Evolutionary conservation across 2,329 filamentous ascomycete genomes (phyloP).

Genomic region (Tricladium varicosporioides): DNA sequence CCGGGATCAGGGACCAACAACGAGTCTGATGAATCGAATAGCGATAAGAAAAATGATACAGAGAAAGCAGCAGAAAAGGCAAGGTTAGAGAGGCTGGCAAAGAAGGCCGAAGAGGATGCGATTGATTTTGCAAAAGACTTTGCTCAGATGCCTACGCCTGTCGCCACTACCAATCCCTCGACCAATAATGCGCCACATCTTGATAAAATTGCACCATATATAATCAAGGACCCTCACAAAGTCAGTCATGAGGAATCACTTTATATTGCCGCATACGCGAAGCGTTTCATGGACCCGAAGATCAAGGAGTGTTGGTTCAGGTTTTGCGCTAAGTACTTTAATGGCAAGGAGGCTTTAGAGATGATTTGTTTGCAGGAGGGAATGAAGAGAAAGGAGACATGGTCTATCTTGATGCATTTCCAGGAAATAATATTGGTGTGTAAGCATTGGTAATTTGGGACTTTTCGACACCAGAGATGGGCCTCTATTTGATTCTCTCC

Average conservation of each 20-base stretch:
- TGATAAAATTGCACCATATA: slow-evolving; percentile 56
- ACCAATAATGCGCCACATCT: slow-evolving; percentile 57
- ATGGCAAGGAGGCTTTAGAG: slow-evolving; percentile 81
- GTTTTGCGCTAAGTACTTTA: slow-evolving; percentile 76
- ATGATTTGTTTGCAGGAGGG: slow-evolving; percentile 82
- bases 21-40: slow-evolving; percentile 23
- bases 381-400: slow-evolving; percentile 80
- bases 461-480: no score
- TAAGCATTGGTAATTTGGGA: slow-evolving; percentile 60
- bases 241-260: slow-evolving; percentile 76
- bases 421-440: slow-evolving; percentile 66
- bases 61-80: slow-evolving; percentile 60
- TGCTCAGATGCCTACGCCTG: slow-evolving; percentile 38
- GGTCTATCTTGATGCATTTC: slow-evolving; percentile 62
- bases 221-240: slow-evolving; percentile 76
- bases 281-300: slow-evolving; percentile 46
- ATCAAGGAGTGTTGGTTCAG: slow-evolving; percentile 67
- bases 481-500: no score
- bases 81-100: slow-evolving; percentile 57
- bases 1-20: slow-evolving; percentile 20
- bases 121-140: slow-evolving; percentile 26
- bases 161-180: slow-evolving; percentile 53
- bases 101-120: slow-evolving; percentile 44
- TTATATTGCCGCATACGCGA: slow-evolving; percentile 61
- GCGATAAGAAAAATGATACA: slow-evolving; percentile 29